phyloP scores from a whole-genome alignment of 441 rosid genomes.

The Croton setiger region DNA sequence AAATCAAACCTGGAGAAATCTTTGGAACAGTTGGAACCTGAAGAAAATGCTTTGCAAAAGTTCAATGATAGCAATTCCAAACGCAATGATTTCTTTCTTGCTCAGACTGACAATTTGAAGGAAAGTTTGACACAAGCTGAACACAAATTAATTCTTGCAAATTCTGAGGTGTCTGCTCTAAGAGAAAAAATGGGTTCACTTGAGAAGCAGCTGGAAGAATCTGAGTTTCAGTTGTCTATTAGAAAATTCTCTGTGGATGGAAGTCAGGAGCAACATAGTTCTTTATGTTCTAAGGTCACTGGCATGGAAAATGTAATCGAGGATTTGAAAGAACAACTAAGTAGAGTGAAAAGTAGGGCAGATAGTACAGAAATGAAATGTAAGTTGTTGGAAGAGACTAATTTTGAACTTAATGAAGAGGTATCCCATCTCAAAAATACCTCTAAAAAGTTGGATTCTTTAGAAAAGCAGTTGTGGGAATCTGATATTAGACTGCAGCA shows the following conservation, averaged over 20 bases:
- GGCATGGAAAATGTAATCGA: slow-evolving; percentile 33
- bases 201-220: slow-evolving; percentile 58
- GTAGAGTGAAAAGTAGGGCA: slow-evolving; percentile 45
- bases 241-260: slow-evolving; percentile 28
- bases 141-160: slow-evolving; percentile 43
- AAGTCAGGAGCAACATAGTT: slow-evolving; percentile 26
- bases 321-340: slow-evolving; percentile 41
- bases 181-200: slow-evolving; percentile 47
- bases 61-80: slow-evolving; percentile 46
- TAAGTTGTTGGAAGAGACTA: slow-evolving; percentile 40
- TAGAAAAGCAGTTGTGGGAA: slow-evolving; percentile 66
- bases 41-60: slow-evolving; percentile 48
- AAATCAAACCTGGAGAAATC: slow-evolving; percentile 47
- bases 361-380: slow-evolving; percentile 48
- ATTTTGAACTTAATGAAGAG: slow-evolving; percentile 46
- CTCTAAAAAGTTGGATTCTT: slow-evolving; percentile 49
- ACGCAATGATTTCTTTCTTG: slow-evolving; percentile 37
- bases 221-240: slow-evolving; percentile 34
- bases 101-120: slow-evolving; percentile 49
- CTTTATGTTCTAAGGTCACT: slow-evolving; percentile 17
- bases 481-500: slow-evolving; percentile 61
- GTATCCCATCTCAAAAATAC: slow-evolving; percentile 43
- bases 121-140: slow-evolving; percentile 60
- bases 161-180: slow-evolving; percentile 48
- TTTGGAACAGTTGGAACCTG: slow-evolving; percentile 46